A percentile compares a stretch with the other conserved stretches of the same genome.
Evolutionary conservation across 2,329 filamentous ascomycete genomes (phyloP).

Genomic region (Sporothrix inflata): DNA sequence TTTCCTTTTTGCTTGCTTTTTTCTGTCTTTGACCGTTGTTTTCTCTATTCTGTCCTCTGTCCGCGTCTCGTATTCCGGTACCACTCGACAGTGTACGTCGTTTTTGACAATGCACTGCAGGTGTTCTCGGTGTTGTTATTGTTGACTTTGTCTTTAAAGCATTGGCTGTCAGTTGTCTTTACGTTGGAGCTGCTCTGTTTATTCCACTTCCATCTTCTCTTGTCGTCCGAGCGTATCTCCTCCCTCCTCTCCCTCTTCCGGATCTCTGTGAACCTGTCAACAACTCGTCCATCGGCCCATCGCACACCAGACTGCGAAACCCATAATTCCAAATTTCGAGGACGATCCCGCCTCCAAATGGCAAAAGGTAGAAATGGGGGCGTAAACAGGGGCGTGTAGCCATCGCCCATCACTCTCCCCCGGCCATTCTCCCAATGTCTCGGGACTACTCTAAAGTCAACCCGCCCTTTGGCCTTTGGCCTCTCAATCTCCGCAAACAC

Average conservation of each 20-base stretch:
- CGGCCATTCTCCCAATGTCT: constrained; percentile 26
- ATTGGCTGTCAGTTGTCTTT: background rate
- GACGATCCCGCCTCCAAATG: constrained; percentile 11
- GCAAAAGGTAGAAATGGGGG: background rate
- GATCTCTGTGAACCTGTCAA: background rate
- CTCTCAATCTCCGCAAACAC: constrained; percentile 4
- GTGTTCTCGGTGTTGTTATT: background rate
- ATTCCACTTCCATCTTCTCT: background rate
- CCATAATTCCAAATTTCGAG: constrained; percentile 20
- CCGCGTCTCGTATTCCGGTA: too few species aligned
- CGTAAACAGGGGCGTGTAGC: background rate
- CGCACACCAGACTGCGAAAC: background rate
- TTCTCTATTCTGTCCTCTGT: background rate
- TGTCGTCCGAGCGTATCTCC: too few species aligned
- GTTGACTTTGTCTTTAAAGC: background rate
- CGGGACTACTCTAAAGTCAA: constrained; percentile 22
- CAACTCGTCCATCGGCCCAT: background rate
- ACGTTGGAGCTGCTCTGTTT: background rate
- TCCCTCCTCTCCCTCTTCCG: background rate
- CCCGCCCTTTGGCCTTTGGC: background rate
- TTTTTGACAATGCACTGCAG: too few species aligned
- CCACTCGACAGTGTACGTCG: too few species aligned
- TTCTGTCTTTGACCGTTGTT: background rate
- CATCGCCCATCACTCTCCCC: constrained; percentile 8
- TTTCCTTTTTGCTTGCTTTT: constrained; percentile 7